Evolutionary conservation across 2,329 filamentous ascomycete genomes (phyloP).

Genomic region (Hortaea werneckii): DNA sequence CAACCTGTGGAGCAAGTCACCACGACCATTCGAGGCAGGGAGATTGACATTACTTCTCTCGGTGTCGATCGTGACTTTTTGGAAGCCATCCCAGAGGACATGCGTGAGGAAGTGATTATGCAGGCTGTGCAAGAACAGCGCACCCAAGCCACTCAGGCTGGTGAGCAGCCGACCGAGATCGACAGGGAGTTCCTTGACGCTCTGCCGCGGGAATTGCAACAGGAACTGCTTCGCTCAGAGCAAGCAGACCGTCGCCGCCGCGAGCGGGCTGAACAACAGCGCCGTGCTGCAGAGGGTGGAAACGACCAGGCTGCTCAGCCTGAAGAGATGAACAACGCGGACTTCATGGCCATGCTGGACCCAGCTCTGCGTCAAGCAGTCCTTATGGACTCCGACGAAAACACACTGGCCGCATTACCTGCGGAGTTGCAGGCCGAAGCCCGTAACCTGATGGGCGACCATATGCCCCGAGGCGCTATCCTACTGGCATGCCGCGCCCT

Average conservation of each 20-base stretch:
- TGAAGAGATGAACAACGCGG: slow-evolving; percentile 83
- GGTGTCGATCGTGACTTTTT: slow-evolving; percentile 93
- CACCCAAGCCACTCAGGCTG: slow-evolving; percentile 60
- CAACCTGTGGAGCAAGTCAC: slow-evolving; percentile 49
- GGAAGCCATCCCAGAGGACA: slow-evolving; percentile 91
- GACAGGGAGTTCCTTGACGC: slow-evolving; percentile 92
- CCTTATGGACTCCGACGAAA: slow-evolving; percentile 82
- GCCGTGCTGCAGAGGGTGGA: slow-evolving; percentile 43
- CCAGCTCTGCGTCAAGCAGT: slow-evolving; percentile 76
- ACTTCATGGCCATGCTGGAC: slow-evolving; percentile 83
- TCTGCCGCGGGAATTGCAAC: slow-evolving; percentile 76
- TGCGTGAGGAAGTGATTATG: slow-evolving; percentile 91
- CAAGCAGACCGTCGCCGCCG: slow-evolving; percentile 77
- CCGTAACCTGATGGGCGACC: slow-evolving; percentile 53
- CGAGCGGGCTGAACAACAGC: slow-evolving; percentile 70
- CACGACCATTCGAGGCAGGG: slow-evolving; percentile 74
- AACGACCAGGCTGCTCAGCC: slow-evolving; percentile 42
- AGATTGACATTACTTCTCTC: slow-evolving; percentile 86
- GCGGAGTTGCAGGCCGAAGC: slow-evolving; percentile 81
- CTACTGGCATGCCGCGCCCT: neutral
- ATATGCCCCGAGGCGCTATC: slow-evolving; percentile 16
- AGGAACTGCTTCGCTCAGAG: slow-evolving; percentile 86
- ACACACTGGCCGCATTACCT: slow-evolving; percentile 72
- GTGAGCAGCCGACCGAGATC: slow-evolving; percentile 71
- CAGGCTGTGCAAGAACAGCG: slow-evolving; percentile 76